Conservation (phyloP, 495 filamentous ascomycete genomes). For the Paragyromitra xinjiangensis region DNA sequence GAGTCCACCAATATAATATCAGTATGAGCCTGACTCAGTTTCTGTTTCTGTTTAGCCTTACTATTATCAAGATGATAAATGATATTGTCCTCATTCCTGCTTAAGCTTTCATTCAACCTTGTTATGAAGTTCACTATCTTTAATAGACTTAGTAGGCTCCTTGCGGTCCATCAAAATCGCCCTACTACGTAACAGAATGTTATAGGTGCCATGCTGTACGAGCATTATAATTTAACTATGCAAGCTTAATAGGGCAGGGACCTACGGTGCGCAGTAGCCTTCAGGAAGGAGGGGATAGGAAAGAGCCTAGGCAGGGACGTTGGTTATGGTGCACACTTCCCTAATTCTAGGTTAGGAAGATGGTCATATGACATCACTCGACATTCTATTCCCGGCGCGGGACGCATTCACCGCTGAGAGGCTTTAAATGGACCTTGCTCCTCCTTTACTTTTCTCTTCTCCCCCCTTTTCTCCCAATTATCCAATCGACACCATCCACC, state of each 20-base stretch:
- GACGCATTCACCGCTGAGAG: background rate
- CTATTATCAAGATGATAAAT: too few species aligned
- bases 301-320: background rate
- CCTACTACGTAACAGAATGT: background rate
- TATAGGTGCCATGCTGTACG: background rate
- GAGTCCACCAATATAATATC: too few species aligned
- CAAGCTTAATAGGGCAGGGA: too few species aligned
- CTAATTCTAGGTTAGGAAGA: background rate
- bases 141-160: background rate
- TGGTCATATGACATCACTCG: constrained; percentile 32
- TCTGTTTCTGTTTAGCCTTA: too few species aligned
- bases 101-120: too few species aligned
- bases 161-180: background rate
- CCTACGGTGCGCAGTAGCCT: too few species aligned
- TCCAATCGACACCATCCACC: background rate
- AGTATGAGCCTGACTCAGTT: too few species aligned
- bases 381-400: background rate
- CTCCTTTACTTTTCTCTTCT: background rate
- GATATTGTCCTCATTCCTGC: too few species aligned
- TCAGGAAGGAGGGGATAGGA: too few species aligned
- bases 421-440: background rate
- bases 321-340: background rate
- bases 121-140: too few species aligned
- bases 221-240: background rate
- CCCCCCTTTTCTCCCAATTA: background rate